Evolutionary conservation across 163 green algal genomes (phyloP).

Genomic region (Prototheca wickerhamii): DNA sequence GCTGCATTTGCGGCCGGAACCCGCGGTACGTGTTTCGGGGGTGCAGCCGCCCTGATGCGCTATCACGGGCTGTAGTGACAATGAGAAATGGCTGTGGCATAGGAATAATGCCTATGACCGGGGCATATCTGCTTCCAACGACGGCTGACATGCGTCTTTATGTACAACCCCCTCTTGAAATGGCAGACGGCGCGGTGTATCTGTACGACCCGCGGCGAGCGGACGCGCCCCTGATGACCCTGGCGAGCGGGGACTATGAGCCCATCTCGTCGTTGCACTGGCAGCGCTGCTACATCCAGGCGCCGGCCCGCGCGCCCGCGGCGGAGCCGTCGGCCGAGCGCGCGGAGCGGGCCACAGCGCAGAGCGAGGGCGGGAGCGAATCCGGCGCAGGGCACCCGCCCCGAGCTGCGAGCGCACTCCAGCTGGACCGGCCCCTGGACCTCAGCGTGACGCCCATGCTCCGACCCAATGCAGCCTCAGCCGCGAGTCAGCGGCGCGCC

Average conservation of each 20-base stretch:
- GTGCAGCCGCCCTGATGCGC: not conserved
- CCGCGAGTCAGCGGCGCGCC: too few species aligned
- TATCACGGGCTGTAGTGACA: not conserved
- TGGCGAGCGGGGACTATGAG: not conserved
- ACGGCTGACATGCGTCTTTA: not conserved
- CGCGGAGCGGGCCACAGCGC: not conserved
- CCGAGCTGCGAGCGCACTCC: too few species aligned
- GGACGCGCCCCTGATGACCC: constrained; percentile 2
- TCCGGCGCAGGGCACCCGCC: too few species aligned
- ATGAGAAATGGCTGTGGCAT: not conserved
- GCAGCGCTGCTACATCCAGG: constrained; percentile 20
- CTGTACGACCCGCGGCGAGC: constrained; percentile 21
- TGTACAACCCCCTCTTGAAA: not conserved
- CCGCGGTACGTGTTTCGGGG: not conserved
- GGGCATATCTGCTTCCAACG: not conserved
- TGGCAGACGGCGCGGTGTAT: constrained; percentile 15
- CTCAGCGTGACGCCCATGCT: too few species aligned
- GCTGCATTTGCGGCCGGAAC: constrained; percentile 7
- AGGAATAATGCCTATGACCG: not conserved
- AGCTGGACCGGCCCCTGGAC: too few species aligned
- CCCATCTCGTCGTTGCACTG: constrained; percentile 20
- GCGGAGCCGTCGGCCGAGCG: not conserved
- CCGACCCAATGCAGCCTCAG: too few species aligned
- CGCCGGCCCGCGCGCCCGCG: not conserved
- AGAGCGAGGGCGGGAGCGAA: not conserved